Evolutionary conservation across 768 basidiomycete genomes (phyloP).

Genomic region (Leucocoprinus sp.): DNA sequence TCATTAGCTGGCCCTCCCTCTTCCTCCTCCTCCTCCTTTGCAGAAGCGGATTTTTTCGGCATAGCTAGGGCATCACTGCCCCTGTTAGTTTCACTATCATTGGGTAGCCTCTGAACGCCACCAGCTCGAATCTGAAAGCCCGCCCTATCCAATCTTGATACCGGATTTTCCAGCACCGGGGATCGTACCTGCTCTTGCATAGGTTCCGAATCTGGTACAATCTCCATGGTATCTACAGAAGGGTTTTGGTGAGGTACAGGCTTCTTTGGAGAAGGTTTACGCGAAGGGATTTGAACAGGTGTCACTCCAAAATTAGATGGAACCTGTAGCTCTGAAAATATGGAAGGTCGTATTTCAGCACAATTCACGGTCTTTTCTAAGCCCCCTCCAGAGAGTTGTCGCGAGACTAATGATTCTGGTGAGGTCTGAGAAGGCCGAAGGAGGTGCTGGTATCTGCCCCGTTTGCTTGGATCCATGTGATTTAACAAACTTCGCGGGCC

Average conservation of each 20-base stretch:
- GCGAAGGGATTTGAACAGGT: constrained; percentile 3
- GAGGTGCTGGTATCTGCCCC: constrained; percentile 10
- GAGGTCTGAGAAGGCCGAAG: constrained; percentile 2
- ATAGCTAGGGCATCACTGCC: constrained; percentile 3
- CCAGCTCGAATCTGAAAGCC: not conserved
- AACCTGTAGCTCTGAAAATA: constrained; percentile 7
- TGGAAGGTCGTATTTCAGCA: constrained; percentile 20
- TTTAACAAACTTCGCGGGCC: constrained; percentile 10
- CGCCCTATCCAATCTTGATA: constrained; percentile 2
- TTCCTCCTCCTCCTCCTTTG: constrained; percentile 12
- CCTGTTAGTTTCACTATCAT: constrained; percentile 5
- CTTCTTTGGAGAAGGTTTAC: not conserved
- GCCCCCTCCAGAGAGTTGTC: constrained; percentile 14
- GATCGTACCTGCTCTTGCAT: constrained; percentile 22
- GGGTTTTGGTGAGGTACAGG: constrained; percentile 5
- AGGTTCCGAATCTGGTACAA: constrained; percentile 63
- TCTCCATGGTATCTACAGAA: constrained; percentile 29
- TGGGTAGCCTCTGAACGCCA: not conserved
- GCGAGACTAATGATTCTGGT: constrained; percentile 11
- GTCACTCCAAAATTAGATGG: constrained; percentile 1
- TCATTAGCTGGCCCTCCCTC: not conserved
- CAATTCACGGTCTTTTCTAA: not conserved
- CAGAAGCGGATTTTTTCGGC: not conserved
- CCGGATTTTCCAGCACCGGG: not conserved
- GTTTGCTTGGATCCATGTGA: constrained; percentile 13